Conservation (phyloP, 768 basidiomycete genomes). For the Mycena vulgaris region DNA sequence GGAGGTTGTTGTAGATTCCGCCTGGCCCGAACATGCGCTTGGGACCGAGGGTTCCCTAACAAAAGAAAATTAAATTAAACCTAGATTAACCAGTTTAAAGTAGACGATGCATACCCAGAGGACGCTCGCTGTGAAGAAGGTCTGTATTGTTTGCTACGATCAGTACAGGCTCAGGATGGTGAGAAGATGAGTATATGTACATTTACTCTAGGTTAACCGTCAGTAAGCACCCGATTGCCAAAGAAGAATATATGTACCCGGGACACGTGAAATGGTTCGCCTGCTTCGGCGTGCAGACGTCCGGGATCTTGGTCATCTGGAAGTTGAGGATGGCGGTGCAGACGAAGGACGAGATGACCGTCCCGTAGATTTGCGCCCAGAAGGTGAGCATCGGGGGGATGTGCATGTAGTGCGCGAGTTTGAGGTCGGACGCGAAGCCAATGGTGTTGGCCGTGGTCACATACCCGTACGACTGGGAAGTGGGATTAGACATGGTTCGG, state of each 20-base stretch:
- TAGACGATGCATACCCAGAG: too few relatives aligned
- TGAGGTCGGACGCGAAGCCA: slow-evolving; percentile 46
- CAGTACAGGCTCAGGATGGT: too few relatives aligned
- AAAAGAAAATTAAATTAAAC: too few relatives aligned
- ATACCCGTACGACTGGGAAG: slow-evolving; percentile 49
- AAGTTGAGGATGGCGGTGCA: slow-evolving; percentile 46
- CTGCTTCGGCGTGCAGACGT: slow-evolving; percentile 52
- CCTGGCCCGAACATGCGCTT: slow-evolving; percentile 52
- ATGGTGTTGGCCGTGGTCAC: slow-evolving; percentile 47
- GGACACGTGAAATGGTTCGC: slow-evolving; percentile 53
- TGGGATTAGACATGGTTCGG: background rate
- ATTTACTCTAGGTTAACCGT: too few relatives aligned
- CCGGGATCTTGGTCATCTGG: slow-evolving; percentile 47
- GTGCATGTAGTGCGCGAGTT: slow-evolving; percentile 54
- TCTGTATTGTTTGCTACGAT: too few relatives aligned
- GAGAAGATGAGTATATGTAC: too few relatives aligned
- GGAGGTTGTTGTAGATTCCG: slow-evolving; percentile 45
- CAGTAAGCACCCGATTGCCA: too few relatives aligned
- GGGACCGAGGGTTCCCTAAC: slow-evolving; percentile 48
- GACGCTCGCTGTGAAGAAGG: too few relatives aligned
- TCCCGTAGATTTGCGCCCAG: slow-evolving; percentile 50
- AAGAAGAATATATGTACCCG: slow-evolving; percentile 56
- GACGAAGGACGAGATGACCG: slow-evolving; percentile 51
- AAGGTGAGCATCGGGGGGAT: slow-evolving; percentile 50
- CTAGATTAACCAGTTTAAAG: too few relatives aligned